Percentiles rank a stretch among this genome's conserved stretches.
Conservation (phyloP, 140 eudicot species). For the Cichorium intybus region DNA sequence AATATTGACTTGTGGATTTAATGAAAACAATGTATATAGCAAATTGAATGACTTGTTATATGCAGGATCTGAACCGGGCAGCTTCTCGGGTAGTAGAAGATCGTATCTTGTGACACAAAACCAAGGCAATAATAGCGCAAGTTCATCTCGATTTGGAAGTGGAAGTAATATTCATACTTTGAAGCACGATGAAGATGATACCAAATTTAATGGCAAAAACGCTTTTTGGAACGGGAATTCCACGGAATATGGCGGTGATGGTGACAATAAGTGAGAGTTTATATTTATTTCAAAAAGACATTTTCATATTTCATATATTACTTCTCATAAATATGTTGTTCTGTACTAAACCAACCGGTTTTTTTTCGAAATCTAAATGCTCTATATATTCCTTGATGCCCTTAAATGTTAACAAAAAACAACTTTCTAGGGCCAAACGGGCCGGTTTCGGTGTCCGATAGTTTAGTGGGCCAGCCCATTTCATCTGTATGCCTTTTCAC, state of each 20-base stretch:
- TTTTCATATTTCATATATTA: conserved; percentile 16
- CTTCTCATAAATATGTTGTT: conserved; percentile 6
- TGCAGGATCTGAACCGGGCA: conserved; percentile 49
- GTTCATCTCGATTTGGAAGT: conserved; percentile 55
- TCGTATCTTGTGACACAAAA: conserved; percentile 34
- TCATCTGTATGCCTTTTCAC: conserved; percentile 33
- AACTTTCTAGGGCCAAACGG: conserved; percentile 33
- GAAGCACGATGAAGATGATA: conserved; percentile 77
- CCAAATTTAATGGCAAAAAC: conserved; percentile 49
- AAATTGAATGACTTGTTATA: conserved; percentile 18
- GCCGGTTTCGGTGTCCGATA: conserved; percentile 19
- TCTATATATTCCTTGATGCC: background rate
- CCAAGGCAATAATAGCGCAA: conserved; percentile 34
- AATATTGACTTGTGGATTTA: no score
- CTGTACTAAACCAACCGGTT: background rate
- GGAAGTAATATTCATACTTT: conserved; percentile 89
- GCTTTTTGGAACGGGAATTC: conserved; percentile 94
- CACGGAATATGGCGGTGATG: conserved; percentile 76
- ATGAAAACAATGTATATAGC: no score
- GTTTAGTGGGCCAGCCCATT: conserved; percentile 23
- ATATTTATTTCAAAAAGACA: conserved; percentile 1
- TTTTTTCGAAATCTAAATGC: background rate
- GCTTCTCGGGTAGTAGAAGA: conserved; percentile 36
- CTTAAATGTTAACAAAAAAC: conserved; percentile 14
- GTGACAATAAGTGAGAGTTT: conserved; percentile 42